Conservation (phyloP, 495 filamentous ascomycete genomes). For the Xylaria longipes region DNA sequence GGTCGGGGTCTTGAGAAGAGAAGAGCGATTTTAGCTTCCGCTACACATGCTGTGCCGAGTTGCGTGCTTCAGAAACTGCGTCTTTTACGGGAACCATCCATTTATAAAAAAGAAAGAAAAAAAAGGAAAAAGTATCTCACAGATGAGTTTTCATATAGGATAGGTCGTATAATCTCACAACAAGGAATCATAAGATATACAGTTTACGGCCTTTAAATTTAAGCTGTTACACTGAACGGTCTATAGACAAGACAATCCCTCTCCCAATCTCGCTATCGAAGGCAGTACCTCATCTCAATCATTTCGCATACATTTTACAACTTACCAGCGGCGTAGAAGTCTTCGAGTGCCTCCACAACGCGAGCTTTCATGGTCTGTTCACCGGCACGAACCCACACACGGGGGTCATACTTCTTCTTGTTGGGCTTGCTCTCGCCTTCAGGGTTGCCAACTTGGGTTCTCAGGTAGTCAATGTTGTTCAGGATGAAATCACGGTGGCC, state of each 20-base stretch:
- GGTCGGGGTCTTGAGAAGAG: not conserved
- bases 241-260: conserved; percentile 4
- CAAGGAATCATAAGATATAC: not conserved
- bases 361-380: conserved; percentile 95
- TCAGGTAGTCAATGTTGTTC: conserved; percentile 94
- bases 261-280: not conserved
- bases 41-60: not conserved
- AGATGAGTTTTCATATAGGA: not conserved
- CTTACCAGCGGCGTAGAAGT: conserved; percentile 89
- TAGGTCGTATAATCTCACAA: not conserved
- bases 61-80: not conserved
- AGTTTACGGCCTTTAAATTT: not conserved
- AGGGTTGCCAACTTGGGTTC: conserved; percentile 87
- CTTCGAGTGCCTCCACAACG: conserved; percentile 78
- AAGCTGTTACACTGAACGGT: not conserved
- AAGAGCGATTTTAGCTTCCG: not conserved
- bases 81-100: not conserved
- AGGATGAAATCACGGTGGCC: conserved; percentile 94
- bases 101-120: no score
- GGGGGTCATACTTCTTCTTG: conserved; percentile 94
- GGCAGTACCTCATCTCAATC: not conserved
- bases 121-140: not conserved
- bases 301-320: conserved; percentile 63
- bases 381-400: conserved; percentile 88
- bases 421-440: conserved; percentile 96